These are phyloP conservation scores for Agapanthus africanus DNA, from an alignment of 106 monocot species.

Conservation along the genomic window DNA sequence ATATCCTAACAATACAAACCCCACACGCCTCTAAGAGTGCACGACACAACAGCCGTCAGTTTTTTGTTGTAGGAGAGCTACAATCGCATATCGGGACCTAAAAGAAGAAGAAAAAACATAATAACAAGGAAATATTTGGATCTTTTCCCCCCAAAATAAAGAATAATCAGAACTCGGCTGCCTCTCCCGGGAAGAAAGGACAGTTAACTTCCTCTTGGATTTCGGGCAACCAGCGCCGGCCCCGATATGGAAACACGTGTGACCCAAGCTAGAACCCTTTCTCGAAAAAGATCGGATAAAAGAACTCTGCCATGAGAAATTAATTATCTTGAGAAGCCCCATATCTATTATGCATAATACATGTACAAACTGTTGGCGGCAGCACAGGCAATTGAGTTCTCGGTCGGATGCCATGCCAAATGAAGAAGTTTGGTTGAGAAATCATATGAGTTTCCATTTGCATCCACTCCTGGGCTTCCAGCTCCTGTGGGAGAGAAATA, in stretches of 20 bases:
- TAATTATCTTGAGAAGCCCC: background rate
- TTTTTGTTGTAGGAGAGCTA: conserved; percentile 16
- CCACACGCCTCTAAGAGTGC: too few species aligned
- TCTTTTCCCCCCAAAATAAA: background rate
- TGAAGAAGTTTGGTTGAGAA: conserved; percentile 79
- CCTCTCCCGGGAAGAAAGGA: conserved; percentile 21
- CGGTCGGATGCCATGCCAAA: conserved; percentile 92
- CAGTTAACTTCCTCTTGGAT: too few species aligned
- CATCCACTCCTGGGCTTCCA: conserved; percentile 49
- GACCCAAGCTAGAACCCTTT: background rate
- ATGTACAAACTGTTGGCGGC: conserved; percentile 96
- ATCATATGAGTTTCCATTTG: conserved; percentile 74
- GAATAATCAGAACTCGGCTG: conserved; percentile 19
- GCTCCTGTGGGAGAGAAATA: too few species aligned
- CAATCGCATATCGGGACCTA: conserved; percentile 8
- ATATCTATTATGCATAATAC: conserved; percentile 73
- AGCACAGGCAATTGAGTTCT: conserved; percentile 87
- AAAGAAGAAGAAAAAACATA: conserved; percentile 5
- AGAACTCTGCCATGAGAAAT: background rate
- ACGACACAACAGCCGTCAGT: background rate
- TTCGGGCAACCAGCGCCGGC: too few species aligned
- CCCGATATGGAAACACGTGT: too few species aligned
- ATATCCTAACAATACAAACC: conserved; percentile 4
- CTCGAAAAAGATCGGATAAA: conserved; percentile 1
- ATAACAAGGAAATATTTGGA: conserved; percentile 1